Base-by-base conservation (phyloP, 2,329 filamentous ascomycete genomes). In the Diaporthe ampelina region DNA sequence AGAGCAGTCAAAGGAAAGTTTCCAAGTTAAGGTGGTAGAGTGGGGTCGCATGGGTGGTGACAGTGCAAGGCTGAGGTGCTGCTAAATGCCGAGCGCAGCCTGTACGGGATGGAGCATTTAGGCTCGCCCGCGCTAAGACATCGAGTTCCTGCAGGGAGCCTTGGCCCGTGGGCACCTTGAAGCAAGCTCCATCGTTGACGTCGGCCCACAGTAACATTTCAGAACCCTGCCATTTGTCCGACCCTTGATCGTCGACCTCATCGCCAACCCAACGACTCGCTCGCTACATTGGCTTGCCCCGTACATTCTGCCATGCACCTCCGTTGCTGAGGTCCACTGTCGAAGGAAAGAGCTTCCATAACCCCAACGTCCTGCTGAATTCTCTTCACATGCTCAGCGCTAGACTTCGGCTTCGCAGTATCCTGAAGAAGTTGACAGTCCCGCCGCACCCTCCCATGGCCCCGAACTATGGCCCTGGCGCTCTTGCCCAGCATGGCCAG, bases 391-490 rank as follows among this genome's bases (percentile, higher is more conserved):
- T 73, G 70, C 58, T 56, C n/a, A 45, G 61, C 54, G 61, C 70
- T 24, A 37, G 73, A 21, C 65, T 68, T 45, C 59, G 71, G 61
- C 65, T 73, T n/a, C 54, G 71, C 50, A 29, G 67, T 11, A 26
- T 68, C 43, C 26, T 59, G 50, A 35, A 43, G 17, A 45, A 72
- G 35, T n/a, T 71, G 40, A 68, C 52, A 21, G 32, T 24, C 37
- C 35, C 61, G 35, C 57, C 54, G 9, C 72, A 50, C 56, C 35
- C 32, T 61, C 56, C 45, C 54, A 75, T 75, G 74, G 72, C 68
- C 40, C 72, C 72, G 26, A 72, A 35, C 15, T 74, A 74, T 58
- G 74, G 69, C 57, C 69, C 59, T 45, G 74, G 74, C 74, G 74
- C 74, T 29, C 37, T 74, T 54, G 45, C 72, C 65, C 70, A 75